phyloP scores from a whole-genome alignment of 192 early-diverging fungal genomes.

The Oehlia diaphana region DNA sequence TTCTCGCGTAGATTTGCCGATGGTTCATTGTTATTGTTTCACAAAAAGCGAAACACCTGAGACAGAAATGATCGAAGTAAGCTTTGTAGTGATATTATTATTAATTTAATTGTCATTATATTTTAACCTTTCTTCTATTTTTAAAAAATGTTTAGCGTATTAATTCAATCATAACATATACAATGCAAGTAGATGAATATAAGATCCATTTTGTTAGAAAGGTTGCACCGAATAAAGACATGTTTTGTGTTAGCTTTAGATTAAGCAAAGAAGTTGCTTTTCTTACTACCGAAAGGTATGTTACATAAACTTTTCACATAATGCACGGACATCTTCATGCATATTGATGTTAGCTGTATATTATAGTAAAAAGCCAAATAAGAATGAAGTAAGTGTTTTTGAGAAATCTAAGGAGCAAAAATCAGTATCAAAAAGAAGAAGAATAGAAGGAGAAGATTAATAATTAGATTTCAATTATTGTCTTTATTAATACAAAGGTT shows the following conservation, averaged over 20 bases:
- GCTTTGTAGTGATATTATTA: conserved; percentile 29
- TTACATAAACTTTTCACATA: too few species aligned
- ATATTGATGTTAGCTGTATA: too few species aligned
- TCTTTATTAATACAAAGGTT: too few species aligned
- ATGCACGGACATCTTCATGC: too few species aligned
- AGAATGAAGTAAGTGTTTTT: too few species aligned
- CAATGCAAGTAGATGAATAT: conserved; percentile 36
- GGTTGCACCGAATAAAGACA: conserved; percentile 98
- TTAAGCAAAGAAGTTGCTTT: conserved; percentile 81
- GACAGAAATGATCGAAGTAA: conserved; percentile 63
- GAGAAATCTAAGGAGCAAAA: too few species aligned
- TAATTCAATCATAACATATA: conserved; percentile 50
- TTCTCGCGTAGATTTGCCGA: conserved; percentile 61
- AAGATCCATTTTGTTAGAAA: conserved; percentile 83
- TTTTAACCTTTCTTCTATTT: conserved; percentile 18
- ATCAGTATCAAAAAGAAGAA: too few species aligned
- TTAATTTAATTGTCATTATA: conserved; percentile 30
- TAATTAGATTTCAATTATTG: too few species aligned
- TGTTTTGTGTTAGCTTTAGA: conserved; percentile 91
- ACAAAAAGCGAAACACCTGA: conserved; percentile 74
- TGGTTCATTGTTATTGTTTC: conserved; percentile 96
- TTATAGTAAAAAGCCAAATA: too few species aligned
- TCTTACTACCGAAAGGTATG: conserved; percentile 40
- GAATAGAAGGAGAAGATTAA: too few species aligned
- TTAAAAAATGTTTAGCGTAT: conserved; percentile 45